Evolutionary conservation across 176 grass and related monocot genomes (phyloP), one percentile per base, ranked within the genome.

Genomic region (Carex kokanica): DNA sequence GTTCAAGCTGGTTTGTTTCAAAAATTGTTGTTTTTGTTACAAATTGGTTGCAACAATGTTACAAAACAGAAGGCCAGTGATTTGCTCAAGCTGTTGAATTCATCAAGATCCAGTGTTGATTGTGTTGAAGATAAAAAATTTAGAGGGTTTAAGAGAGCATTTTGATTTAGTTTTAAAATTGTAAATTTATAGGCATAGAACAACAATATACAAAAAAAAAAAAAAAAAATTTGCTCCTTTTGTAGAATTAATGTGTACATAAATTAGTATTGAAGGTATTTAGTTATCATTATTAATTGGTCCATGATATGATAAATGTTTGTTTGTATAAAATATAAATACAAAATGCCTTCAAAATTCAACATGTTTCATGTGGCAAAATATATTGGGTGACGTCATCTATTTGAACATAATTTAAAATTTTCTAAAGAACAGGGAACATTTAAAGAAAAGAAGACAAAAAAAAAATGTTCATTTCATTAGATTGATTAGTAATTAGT

Each of bases 51-150:
- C 68, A 83, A 84, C 45, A 85, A 85, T 0, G 54, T 49, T 0
- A 97, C 92, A 14, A 97, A 90, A 88, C 92, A 94, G 32, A 82
- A 89, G 69, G 90, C 80, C 0, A 94, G 83, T 79, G 90, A 89
- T 14, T 78, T 97, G 86, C 94, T 97, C 78, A 80, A 78, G 90
- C 27, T 97, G 20, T 88, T 97, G 3, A 97, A 97, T 29, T 88
- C 49, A 17, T 90, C 84, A 0, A 86, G 83, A 23, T 84, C 21
- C 23, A 64, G 75, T 5, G 60, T 49, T 1, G 94, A 94, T 81
- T 94, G 92, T 89, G 87, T 90, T 3, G 88, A 94, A 64, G 72
- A 86, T 15, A 51, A 82, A 32, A 90, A 90, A 87, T 92, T 97
- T 86, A 94, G 90, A 65, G 92, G 87, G 21, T 83, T 97, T 11